Conservation (phyloP, 1,139 yeast genomes). For the Diutina scorzettiae region DNA sequence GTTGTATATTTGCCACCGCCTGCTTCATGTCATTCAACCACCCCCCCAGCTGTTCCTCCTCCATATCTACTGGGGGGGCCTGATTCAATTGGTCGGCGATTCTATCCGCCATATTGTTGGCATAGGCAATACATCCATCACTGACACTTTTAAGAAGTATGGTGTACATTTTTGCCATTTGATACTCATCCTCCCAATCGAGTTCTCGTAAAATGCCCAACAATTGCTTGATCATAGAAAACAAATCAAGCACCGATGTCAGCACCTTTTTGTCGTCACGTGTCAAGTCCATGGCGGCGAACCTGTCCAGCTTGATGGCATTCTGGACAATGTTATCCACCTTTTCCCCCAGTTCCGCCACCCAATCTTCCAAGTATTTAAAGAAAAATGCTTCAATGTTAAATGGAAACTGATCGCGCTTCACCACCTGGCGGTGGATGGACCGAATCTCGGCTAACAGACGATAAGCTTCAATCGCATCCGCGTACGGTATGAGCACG, state of each 20-base stretch:
- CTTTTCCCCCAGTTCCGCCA: conserved; percentile 38
- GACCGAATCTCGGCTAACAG: conserved; percentile 44
- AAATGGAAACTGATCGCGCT: conserved; percentile 31
- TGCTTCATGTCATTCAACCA: conserved; percentile 37
- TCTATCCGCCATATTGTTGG: conserved; percentile 31
- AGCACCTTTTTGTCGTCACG: conserved; percentile 26
- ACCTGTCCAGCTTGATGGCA: conserved; percentile 44
- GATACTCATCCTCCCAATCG: conserved; percentile 52
- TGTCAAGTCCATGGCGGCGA: conserved; percentile 39
- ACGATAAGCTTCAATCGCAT: conserved; percentile 50
- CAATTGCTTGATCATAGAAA: conserved; percentile 49
- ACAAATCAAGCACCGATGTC: conserved; percentile 56
- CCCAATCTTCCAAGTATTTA: conserved; percentile 47
- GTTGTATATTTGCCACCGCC: conserved; percentile 35
- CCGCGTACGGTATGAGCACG: conserved; percentile 39
- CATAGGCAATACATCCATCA: conserved; percentile 44
- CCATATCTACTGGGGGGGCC: conserved; percentile 13
- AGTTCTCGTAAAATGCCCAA: conserved; percentile 40
- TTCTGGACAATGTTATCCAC: conserved; percentile 39
- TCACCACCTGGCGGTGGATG: conserved; percentile 37
- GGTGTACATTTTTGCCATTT: conserved; percentile 50
- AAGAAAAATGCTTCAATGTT: conserved; percentile 49
- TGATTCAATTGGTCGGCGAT: conserved; percentile 36
- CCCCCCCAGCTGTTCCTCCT: conserved; percentile 15
- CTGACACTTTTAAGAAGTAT: conserved; percentile 49